These are phyloP conservation scores for Starmerella kuoi DNA, from an alignment of 805 yeast genomes.

Conservation along the genomic window DNA sequence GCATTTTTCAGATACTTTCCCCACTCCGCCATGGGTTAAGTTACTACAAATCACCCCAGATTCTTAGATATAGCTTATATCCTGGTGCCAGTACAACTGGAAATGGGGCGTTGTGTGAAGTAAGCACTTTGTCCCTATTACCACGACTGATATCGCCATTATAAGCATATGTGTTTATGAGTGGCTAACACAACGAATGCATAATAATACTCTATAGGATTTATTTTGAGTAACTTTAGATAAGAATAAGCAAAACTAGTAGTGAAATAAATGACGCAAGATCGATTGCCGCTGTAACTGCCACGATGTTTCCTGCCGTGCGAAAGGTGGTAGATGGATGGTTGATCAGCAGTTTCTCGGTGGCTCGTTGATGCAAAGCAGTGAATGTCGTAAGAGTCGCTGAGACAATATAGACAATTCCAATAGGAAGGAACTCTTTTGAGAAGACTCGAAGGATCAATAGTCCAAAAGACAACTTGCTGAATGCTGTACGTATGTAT, in stretches of 20 bases:
- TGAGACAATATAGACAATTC: conserved; percentile 51
- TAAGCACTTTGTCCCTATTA: too few relatives aligned
- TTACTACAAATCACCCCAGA: too few relatives aligned
- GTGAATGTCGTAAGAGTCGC: conserved; percentile 38
- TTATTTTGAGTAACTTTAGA: too few relatives aligned
- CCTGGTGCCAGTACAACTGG: too few relatives aligned
- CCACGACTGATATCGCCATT: too few relatives aligned
- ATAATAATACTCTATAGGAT: too few relatives aligned
- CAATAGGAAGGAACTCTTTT: conserved; percentile 52
- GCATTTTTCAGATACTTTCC: conserved; percentile 31
- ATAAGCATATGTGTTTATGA: too few relatives aligned
- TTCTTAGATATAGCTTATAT: too few relatives aligned
- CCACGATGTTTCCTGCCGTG: conserved; percentile 52
- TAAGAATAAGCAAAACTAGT: too few relatives aligned
- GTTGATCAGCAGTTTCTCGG: conserved; percentile 31
- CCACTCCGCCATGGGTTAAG: conserved; percentile 23
- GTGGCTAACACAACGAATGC: too few relatives aligned
- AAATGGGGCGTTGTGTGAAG: too few relatives aligned
- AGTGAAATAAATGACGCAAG: too few relatives aligned
- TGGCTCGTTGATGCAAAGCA: conserved; percentile 28
- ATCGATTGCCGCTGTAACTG: conserved; percentile 41
- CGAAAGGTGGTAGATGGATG: conserved; percentile 35
- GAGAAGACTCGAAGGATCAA: conserved; percentile 54
- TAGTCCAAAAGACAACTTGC: conserved; percentile 53
- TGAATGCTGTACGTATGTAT: conserved; percentile 59